A percentile compares a stretch with the other conserved stretches of the same genome.
phyloP scores from a whole-genome alignment of 441 rosid species.

The Erysimum cheiri region DNA sequence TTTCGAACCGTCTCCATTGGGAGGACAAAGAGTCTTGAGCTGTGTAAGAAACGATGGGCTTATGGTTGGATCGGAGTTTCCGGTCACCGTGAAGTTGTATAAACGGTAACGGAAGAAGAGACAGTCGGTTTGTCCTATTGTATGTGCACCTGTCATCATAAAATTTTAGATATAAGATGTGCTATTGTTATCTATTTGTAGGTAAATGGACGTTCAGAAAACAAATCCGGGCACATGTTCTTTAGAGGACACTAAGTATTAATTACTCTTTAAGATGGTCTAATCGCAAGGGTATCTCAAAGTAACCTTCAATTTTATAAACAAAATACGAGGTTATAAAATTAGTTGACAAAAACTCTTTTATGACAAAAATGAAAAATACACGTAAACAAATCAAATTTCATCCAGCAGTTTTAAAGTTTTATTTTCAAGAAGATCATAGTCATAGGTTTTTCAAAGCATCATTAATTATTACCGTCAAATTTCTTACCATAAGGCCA shows the following conservation, averaged over 20 bases:
- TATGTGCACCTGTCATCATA: constrained; percentile 63
- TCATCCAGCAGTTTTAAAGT: too few relatives aligned
- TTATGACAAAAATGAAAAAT: too few relatives aligned
- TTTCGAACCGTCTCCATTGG: constrained; percentile 58
- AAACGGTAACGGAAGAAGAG: constrained; percentile 68
- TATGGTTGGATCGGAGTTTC: constrained; percentile 72
- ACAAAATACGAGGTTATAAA: neutral
- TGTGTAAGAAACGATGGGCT: constrained; percentile 55
- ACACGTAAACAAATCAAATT: too few relatives aligned
- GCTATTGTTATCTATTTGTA: neutral
- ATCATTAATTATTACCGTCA: too few relatives aligned
- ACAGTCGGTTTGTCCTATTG: constrained; percentile 79
- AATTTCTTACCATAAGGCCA: neutral
- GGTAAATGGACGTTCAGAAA: neutral
- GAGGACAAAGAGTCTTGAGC: constrained; percentile 64
- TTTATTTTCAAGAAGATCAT: too few relatives aligned
- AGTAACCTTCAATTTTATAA: neutral
- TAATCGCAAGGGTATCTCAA: neutral
- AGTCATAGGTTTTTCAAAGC: too few relatives aligned
- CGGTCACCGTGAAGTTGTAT: constrained; percentile 77
- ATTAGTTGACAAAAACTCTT: neutral
- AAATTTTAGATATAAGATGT: neutral
- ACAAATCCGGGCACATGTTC: neutral
- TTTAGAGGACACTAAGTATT: neutral
- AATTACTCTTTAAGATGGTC: neutral